These are phyloP conservation scores for Zizania latifolia DNA, from an alignment of 176 grass and related monocot species.

Conservation along the genomic window DNA sequence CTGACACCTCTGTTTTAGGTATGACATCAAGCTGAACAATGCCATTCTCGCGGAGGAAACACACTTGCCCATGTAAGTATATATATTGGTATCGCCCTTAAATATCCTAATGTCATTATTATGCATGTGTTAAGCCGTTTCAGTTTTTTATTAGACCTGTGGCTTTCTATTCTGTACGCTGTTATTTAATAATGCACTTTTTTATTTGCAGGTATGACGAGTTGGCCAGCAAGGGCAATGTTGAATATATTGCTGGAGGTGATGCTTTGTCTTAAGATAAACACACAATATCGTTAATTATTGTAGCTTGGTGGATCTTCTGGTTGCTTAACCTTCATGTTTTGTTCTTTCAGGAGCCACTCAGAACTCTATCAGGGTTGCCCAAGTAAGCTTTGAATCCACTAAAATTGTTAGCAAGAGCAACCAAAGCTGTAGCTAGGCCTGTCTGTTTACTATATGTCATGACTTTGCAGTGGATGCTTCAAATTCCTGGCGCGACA, in stretches of 20 bases:
- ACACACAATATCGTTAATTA: not conserved
- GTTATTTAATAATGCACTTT: not conserved
- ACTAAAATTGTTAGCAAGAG: not conserved
- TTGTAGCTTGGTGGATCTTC: not conserved
- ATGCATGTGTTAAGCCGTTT: not conserved
- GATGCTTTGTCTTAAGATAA: conserved; percentile 1
- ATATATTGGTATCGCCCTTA: not conserved
- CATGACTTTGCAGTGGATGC: conserved; percentile 76
- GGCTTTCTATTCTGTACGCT: not conserved
- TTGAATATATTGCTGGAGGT: conserved; percentile 98
- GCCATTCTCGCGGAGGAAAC: conserved; percentile 85
- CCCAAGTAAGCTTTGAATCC: conserved; percentile 58
- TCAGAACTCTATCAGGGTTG: conserved; percentile 96
- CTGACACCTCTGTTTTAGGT: conserved; percentile 48
- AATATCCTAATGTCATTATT: not conserved
- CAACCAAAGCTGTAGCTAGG: not conserved
- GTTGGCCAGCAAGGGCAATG: conserved; percentile 69
- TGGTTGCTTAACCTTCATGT: conserved; percentile 11
- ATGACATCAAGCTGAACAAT: conserved; percentile 74
- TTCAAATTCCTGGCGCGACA: conserved; percentile 83
- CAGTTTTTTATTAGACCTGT: not conserved
- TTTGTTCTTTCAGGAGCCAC: conserved; percentile 67
- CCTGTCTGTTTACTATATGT: conserved; percentile 30
- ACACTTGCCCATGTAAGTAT: conserved; percentile 88
- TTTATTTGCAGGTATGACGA: conserved; percentile 68